Percentiles rank a stretch among this genome's conserved stretches.
These are phyloP conservation scores for Afroboletus lepidellus DNA, from an alignment of 1,284 basidiomycete species.

Conservation along the genomic window DNA sequence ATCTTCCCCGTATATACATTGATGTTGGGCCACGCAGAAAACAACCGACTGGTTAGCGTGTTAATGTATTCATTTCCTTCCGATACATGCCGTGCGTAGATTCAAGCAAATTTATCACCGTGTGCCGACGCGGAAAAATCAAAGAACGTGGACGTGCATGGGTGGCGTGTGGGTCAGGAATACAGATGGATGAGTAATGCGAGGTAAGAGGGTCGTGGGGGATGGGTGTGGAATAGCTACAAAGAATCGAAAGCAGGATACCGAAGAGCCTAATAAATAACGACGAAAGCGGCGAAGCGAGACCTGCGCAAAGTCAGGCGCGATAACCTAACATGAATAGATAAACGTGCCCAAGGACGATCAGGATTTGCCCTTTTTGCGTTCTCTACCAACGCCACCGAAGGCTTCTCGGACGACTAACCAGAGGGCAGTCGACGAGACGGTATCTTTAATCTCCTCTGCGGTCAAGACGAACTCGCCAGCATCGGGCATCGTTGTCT, in stretches of 20 bases:
- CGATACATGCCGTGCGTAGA: conserved; percentile 20
- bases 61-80: conserved; percentile 6
- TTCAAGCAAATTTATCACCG: conserved; percentile 19
- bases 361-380: conserved; percentile 64
- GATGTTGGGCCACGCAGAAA: neutral
- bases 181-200: conserved; percentile 25
- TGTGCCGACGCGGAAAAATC: neutral
- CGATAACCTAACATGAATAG: conserved; percentile 12
- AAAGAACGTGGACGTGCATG: conserved; percentile 8
- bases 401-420: conserved; percentile 90
- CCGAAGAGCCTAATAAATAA: conserved; percentile 17
- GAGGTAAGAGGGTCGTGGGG: neutral
- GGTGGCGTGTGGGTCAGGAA: conserved; percentile 8
- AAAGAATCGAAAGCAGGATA: conserved; percentile 11
- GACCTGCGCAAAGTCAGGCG: conserved; percentile 5
- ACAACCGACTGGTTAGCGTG: conserved; percentile 3
- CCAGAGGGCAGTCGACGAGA: conserved; percentile 89
- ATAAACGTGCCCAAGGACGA: conserved; percentile 13
- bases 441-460: conserved; percentile 93
- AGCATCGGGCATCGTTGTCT: conserved; percentile 35
- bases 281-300: conserved; percentile 12
- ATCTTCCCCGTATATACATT: neutral
- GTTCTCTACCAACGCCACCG: conserved; percentile 82
- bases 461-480: conserved; percentile 68
- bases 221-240: neutral